Percentiles rank a stretch among this genome's conserved stretches.
These are phyloP conservation scores for Emericellopsis atlantica DNA, from an alignment of 2,329 filamentous ascomycete genomes.

Conservation along the genomic window DNA sequence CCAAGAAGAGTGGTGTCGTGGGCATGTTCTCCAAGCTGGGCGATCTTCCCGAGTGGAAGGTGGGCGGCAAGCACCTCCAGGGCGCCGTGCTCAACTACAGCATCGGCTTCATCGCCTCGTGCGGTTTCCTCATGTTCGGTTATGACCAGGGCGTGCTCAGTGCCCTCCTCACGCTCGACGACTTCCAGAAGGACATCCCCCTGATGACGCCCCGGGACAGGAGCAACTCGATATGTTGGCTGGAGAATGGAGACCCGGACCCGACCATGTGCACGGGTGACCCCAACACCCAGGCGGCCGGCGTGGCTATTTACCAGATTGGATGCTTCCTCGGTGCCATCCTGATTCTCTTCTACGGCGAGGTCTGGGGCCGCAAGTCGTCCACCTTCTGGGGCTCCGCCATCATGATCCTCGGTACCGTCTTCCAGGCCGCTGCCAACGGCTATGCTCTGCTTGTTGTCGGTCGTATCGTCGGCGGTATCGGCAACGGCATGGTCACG, in stretches of 20 bases:
- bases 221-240: slow-evolving; percentile 11
- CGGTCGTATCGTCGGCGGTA: slow-evolving; percentile 12
- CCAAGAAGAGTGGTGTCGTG: slow-evolving; percentile 3
- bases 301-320: slow-evolving; percentile 14
- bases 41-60: slow-evolving; percentile 11
- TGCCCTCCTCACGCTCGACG: slow-evolving; percentile 13
- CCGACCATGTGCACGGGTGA: slow-evolving; percentile 10
- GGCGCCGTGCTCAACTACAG: slow-evolving; percentile 11
- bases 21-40: slow-evolving; percentile 8
- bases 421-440: slow-evolving; percentile 11
- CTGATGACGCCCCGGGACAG: slow-evolving; percentile 13
- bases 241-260: slow-evolving; percentile 8
- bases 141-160: slow-evolving; percentile 16
- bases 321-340: slow-evolving; percentile 15
- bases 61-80: slow-evolving; percentile 9
- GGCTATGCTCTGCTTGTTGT: slow-evolving; percentile 12
- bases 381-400: slow-evolving; percentile 17
- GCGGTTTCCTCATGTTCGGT: slow-evolving; percentile 15
- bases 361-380: slow-evolving; percentile 15
- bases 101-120: slow-evolving; percentile 15
- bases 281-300: slow-evolving; percentile 15
- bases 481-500: slow-evolving; percentile 15
- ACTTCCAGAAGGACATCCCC: slow-evolving; percentile 11
- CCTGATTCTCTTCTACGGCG: slow-evolving; percentile 14
- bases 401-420: slow-evolving; percentile 15